phyloP scores from a whole-genome alignment of 129 eudicot species.

The Flaveria trinervia region DNA sequence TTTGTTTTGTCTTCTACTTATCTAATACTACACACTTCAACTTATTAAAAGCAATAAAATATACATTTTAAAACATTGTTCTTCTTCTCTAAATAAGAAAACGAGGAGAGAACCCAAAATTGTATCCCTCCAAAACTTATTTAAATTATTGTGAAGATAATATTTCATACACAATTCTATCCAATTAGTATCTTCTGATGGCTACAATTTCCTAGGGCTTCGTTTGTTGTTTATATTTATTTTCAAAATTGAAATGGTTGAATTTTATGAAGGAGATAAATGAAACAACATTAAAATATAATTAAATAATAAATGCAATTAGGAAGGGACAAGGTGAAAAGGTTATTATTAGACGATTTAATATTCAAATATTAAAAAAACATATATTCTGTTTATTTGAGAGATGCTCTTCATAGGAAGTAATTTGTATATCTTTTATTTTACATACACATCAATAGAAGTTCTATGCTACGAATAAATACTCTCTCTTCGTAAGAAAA shows the following conservation, averaged over 20 bases:
- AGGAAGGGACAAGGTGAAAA: background rate
- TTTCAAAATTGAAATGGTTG: background rate
- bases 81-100: background rate
- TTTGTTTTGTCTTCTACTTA: constrained; percentile 23
- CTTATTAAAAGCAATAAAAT: background rate
- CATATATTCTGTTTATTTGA: too few relatives aligned
- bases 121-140: constrained; percentile 9
- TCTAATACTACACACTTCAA: background rate
- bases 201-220: constrained; percentile 29
- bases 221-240: background rate
- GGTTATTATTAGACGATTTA: too few relatives aligned
- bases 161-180: constrained; percentile 34
- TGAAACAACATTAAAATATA: too few relatives aligned
- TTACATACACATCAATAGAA: too few relatives aligned
- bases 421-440: too few relatives aligned
- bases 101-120: background rate
- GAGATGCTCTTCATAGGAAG: too few relatives aligned
- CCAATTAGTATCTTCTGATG: constrained; percentile 31
- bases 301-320: too few relatives aligned
- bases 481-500: too few relatives aligned
- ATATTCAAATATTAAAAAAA: too few relatives aligned
- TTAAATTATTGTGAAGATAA: constrained; percentile 17
- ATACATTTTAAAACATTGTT: background rate
- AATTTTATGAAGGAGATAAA: background rate
- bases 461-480: too few relatives aligned